Percentiles rank a stretch among this genome's conserved stretches.
These are phyloP conservation scores for Skeletonema costatum DNA, from an alignment of 108 stramenopile species.

Conservation along the genomic window DNA sequence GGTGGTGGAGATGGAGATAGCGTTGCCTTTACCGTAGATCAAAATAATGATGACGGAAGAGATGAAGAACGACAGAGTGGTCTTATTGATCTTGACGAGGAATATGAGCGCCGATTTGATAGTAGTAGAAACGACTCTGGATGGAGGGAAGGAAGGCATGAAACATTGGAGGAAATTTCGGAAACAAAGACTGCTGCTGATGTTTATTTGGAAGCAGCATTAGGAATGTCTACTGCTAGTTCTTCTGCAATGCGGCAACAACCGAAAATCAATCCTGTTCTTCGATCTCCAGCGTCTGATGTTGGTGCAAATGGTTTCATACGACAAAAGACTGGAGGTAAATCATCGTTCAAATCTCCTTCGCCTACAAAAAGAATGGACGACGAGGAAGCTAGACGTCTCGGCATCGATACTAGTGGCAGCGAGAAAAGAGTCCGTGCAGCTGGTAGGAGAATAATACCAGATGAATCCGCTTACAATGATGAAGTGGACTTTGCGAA, in stretches of 20 bases:
- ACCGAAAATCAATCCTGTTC: not conserved
- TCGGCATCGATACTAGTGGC: conserved; percentile 36
- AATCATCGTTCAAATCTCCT: not conserved
- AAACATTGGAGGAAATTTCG: conserved; percentile 13
- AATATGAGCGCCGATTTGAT: conserved; percentile 12
- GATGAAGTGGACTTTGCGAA: conserved; percentile 34
- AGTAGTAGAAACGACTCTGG: not conserved
- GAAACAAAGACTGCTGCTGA: conserved; percentile 38
- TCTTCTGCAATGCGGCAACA: not conserved
- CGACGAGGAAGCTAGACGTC: conserved; percentile 30
- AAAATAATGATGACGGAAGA: conserved; percentile 1
- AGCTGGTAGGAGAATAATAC: conserved; percentile 14
- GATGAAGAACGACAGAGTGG: not conserved
- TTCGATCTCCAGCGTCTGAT: not conserved
- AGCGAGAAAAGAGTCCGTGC: conserved; percentile 43
- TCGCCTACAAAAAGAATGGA: not conserved
- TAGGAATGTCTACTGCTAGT: conserved; percentile 1
- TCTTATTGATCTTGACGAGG: not conserved
- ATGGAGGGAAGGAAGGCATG: conserved; percentile 22
- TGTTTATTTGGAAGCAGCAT: conserved; percentile 33
- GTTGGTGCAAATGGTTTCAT: not conserved
- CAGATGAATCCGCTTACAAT: conserved; percentile 16
- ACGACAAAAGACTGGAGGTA: not conserved
- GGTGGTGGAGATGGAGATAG: conserved; percentile 16
- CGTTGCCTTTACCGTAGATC: not conserved